Base-by-base conservation (phyloP, 192 early-diverging fungal species). In the Oehlia diaphana region DNA sequence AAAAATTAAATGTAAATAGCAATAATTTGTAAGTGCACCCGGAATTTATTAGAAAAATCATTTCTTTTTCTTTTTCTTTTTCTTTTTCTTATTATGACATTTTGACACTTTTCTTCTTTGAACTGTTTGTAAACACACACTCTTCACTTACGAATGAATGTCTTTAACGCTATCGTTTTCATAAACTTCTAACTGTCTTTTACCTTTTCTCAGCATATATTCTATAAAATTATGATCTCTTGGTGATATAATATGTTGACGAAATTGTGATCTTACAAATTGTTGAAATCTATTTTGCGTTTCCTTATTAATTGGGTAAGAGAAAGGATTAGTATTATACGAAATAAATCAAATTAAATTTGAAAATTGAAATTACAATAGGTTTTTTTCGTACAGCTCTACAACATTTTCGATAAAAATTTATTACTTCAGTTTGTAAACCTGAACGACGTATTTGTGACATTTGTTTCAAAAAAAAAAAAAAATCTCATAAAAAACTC, bases 341-440 rank as follows among this genome's bases (percentile, higher is more conserved):
- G 49, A 77, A 9, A 74, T 33, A 35, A 26, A 9, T 39, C 2
- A 26, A 65, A 44, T 77, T 31, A 39, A 23, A 16, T 9, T 19
- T 39, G 42, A 31, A 65, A 64, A 10, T 65, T 50, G 19, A n/a
- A 66, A 63, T 49, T 85, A 91, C 91, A 72, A 82, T 73, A 28
- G 91, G 88, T 77, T 92, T 92, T 67, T 76, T 82, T 49, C 80
- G 74, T 50, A 86, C 80, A 26, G 91, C 90, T 50, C 88, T 84
- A 67, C 90, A 85, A 77, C 91, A 92, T 80, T 88, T 84, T 78
- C 90, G 87, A 68, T 92, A 92, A 13, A 92, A 84, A 5, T 86
- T 85, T 44, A 92, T 82, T 2, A 90, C 87, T 64, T 91, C 87
- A 35, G 82, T 83, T 72, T 92, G 91, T 49, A 92, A 75, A 13